phyloP scores from a whole-genome alignment of 2,329 filamentous ascomycete genomes.

The Arthroderma sp. region DNA sequence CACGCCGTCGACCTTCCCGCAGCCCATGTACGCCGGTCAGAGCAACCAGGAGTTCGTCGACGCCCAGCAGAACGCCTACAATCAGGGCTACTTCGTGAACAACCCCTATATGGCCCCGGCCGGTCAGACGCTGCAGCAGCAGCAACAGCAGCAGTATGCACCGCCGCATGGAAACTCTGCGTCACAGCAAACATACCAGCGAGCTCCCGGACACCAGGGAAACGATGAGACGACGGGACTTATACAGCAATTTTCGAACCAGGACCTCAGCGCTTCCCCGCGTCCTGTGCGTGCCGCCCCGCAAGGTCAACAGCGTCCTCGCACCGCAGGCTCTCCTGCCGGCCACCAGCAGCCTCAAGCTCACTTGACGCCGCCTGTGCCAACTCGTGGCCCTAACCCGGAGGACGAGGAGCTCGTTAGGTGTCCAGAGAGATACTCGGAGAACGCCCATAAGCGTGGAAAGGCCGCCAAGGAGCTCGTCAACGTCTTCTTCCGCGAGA shows the following conservation, averaged over 20 bases:
- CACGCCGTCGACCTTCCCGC: conserved; percentile 90
- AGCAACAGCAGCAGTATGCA: conserved; percentile 43
- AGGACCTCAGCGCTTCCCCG: conserved; percentile 69
- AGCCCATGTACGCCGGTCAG: conserved; percentile 62
- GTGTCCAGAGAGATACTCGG: conserved; percentile 75
- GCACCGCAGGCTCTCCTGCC: conserved; percentile 62
- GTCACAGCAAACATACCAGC: conserved; percentile 43
- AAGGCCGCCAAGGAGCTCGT: conserved; percentile 55
- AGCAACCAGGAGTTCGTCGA: conserved; percentile 51
- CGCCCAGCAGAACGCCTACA: conserved; percentile 32
- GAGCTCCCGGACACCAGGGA: conserved; percentile 38
- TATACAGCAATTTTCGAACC: conserved; percentile 91
- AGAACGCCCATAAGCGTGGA: conserved; percentile 65
- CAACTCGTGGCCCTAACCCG: conserved; percentile 43
- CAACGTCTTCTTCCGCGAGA: conserved; percentile 89
- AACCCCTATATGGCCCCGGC: conserved; percentile 40
- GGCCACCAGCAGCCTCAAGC: conserved; percentile 43
- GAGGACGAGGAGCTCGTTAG: conserved; percentile 62
- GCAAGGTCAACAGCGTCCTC: conserved; percentile 48
- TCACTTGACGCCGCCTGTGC: conserved; percentile 59
- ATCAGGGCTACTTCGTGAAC: conserved; percentile 50
- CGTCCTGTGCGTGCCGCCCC: conserved; percentile 59
- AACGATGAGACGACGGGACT: conserved; percentile 84
- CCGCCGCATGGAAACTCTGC: conserved; percentile 38
- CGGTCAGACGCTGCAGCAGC: conserved; percentile 14